Conservation (phyloP, 345 rosid genomes). For the Lumnitzera littorea region DNA sequence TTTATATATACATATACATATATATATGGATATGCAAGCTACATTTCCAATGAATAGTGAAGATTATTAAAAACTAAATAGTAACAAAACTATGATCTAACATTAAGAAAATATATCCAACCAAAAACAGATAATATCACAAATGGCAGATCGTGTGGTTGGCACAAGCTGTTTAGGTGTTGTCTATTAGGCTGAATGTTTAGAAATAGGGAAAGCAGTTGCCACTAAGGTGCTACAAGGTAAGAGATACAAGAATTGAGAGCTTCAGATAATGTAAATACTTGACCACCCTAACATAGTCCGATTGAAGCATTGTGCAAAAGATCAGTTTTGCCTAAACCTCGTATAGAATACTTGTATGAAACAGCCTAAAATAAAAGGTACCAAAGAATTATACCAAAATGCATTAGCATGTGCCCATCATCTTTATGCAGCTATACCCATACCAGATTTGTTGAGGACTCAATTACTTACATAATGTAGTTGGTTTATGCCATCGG, state of each 20-base stretch:
- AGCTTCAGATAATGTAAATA: constrained; percentile 82
- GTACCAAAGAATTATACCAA: constrained; percentile 70
- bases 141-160: constrained; percentile 66
- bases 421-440: constrained; percentile 67
- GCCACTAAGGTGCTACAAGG: constrained; percentile 92
- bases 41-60: no score
- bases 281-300: constrained; percentile 84
- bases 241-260: constrained; percentile 96
- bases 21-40: no score
- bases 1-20: no score
- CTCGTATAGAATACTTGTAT: constrained; percentile 85
- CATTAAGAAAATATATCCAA: no score
- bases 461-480: constrained; percentile 80
- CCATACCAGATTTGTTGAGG: constrained; percentile 88
- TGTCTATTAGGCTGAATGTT: constrained; percentile 83
- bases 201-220: constrained; percentile 76
- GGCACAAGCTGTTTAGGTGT: constrained; percentile 92
- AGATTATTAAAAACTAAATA: no score
- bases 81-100: no score
- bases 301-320: constrained; percentile 78
- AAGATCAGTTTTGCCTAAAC: constrained; percentile 86
- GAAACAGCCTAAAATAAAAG: constrained; percentile 68
- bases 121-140: constrained; percentile 48
- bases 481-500: constrained; percentile 90
- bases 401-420: constrained; percentile 54